Conservation (phyloP, 768 basidiomycete species). For the Boletus reticuloceps region DNA sequence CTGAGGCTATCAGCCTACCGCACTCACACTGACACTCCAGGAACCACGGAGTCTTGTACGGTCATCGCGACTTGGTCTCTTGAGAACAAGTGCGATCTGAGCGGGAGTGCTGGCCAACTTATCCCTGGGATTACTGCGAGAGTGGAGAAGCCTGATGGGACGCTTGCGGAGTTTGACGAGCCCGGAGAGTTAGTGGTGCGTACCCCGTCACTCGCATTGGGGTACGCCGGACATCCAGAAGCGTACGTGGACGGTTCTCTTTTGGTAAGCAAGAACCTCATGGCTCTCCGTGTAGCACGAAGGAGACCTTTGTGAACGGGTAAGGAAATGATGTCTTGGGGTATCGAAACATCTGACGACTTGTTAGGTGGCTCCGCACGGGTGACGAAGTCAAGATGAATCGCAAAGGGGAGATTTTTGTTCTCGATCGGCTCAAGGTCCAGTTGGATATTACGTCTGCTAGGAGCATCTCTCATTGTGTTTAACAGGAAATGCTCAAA, state of each 20-base stretch:
- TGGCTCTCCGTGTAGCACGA: slow-evolving; percentile 41
- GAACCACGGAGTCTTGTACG: slow-evolving; percentile 63
- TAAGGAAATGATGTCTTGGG: not conserved
- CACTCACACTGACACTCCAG: slow-evolving; percentile 26
- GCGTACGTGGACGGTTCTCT: slow-evolving; percentile 45
- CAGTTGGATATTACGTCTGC: not conserved
- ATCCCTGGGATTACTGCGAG: slow-evolving; percentile 56
- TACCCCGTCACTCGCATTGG: slow-evolving; percentile 58
- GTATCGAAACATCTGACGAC: not conserved
- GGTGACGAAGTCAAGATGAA: slow-evolving; percentile 72
- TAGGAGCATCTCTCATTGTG: not conserved
- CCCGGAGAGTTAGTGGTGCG: slow-evolving; percentile 60
- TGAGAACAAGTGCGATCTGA: slow-evolving; percentile 42
- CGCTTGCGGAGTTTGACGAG: slow-evolving; percentile 54
- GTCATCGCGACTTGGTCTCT: slow-evolving; percentile 47
- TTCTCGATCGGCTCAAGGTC: slow-evolving; percentile 75
- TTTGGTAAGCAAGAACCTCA: slow-evolving; percentile 3
- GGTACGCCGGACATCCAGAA: slow-evolving; percentile 55
- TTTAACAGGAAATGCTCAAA: slow-evolving; percentile 65
- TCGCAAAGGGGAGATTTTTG: slow-evolving; percentile 57
- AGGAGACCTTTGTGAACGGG: slow-evolving; percentile 60
- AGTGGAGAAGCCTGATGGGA: slow-evolving; percentile 58
- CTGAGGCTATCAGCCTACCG: not conserved
- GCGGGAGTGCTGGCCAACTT: slow-evolving; percentile 57
- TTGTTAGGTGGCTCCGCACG: slow-evolving; percentile 58